These are phyloP conservation scores for Phytophthora europaea DNA, from an alignment of 352 stramenopile genomes.

Conservation along the genomic window DNA sequence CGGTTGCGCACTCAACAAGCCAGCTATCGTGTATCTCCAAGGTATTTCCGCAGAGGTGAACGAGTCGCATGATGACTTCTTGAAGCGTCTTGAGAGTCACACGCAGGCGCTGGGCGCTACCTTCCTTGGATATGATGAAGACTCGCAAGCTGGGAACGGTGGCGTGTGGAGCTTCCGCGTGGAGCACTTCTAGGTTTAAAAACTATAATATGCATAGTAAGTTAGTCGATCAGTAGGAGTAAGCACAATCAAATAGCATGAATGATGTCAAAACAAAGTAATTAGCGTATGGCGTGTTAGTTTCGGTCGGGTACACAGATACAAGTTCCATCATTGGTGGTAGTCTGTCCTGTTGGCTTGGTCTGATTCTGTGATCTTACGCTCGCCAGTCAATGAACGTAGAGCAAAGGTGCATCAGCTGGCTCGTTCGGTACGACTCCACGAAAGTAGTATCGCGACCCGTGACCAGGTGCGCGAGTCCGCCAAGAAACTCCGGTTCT, in stretches of 20 bases:
- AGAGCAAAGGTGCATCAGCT: constrained; percentile 66
- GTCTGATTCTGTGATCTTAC: constrained; percentile 20
- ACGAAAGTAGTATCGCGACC: constrained; percentile 63
- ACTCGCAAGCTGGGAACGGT: constrained; percentile 1
- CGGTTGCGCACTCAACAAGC: constrained; percentile 55
- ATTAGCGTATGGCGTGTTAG: constrained; percentile 24
- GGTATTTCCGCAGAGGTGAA: constrained; percentile 38
- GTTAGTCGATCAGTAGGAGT: constrained; percentile 2
- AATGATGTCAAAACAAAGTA: constrained; percentile 15
- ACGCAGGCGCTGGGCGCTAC: constrained; percentile 46
- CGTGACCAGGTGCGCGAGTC: constrained; percentile 50
- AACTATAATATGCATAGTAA: constrained; percentile 2
- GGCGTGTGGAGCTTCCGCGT: constrained; percentile 63
- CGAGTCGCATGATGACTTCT: constrained; percentile 37
- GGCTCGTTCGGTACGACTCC: constrained; percentile 63
- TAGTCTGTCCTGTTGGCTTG: neutral
- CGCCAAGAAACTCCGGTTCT: constrained; percentile 56
- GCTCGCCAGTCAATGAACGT: constrained; percentile 73
- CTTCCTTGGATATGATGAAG: constrained; percentile 48
- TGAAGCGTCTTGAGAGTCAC: constrained; percentile 47
- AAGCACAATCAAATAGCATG: neutral
- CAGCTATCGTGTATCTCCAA: constrained; percentile 49
- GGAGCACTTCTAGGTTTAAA: constrained; percentile 47
- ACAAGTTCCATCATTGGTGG: neutral
- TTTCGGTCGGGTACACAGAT: constrained; percentile 26